These are phyloP conservation scores for Aspergillus kassunensis DNA, from an alignment of 495 filamentous ascomycete genomes.

Conservation along the genomic window DNA sequence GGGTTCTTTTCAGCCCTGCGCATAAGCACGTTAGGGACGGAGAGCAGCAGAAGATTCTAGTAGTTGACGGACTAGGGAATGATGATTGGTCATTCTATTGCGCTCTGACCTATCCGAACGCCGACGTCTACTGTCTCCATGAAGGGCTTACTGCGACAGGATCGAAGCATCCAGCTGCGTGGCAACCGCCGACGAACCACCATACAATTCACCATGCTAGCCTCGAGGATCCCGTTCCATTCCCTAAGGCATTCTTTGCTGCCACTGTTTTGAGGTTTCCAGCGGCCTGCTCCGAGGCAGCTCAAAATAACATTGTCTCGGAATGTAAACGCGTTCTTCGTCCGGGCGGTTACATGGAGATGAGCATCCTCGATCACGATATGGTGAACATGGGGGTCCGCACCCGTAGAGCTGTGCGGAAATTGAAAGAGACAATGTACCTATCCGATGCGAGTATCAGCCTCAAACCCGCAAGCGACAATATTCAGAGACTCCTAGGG, in stretches of 20 bases:
- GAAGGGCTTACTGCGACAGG: conserved; percentile 30
- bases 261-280: conserved; percentile 89
- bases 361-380: conserved; percentile 79
- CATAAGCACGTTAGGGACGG: conserved; percentile 70
- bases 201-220: conserved; percentile 74
- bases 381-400: conserved; percentile 82
- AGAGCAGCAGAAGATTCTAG: conserved; percentile 62
- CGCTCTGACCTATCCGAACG: conserved; percentile 81
- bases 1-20: conserved; percentile 90
- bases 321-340: conserved; percentile 90
- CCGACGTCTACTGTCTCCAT: conserved; percentile 73
- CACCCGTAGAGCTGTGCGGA: conserved; percentile 70
- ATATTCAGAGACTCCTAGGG: conserved; percentile 70
- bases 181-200: conserved; percentile 72
- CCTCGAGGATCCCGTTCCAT: conserved; percentile 71
- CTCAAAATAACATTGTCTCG: conserved; percentile 75
- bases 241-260: conserved; percentile 80
- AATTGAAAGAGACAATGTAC: conserved; percentile 72
- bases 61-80: conserved; percentile 87
- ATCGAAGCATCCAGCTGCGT: conserved; percentile 37
- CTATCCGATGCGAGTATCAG: conserved; percentile 56
- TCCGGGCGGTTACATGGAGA: conserved; percentile 84
- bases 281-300: conserved; percentile 61
- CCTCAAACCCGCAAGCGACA: conserved; percentile 73
- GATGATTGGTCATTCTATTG: conserved; percentile 99